A percentile compares a stretch with the other conserved stretches of the same genome.
These are phyloP conservation scores for Catunica adiposa DNA, from an alignment of 2,329 filamentous ascomycete species.

Conservation along the genomic window DNA sequence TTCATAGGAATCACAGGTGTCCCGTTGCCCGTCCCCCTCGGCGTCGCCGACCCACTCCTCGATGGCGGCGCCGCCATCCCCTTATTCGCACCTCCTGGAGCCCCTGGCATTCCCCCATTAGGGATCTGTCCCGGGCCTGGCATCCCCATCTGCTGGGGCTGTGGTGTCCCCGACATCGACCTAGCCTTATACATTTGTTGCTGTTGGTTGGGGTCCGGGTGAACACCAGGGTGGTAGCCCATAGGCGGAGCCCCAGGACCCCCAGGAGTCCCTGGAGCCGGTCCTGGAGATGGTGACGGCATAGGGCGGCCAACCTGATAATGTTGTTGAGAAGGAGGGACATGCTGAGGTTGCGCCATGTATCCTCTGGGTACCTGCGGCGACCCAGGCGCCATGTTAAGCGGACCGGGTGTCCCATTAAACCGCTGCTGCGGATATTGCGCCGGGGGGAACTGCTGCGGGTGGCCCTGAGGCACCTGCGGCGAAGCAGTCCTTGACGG, in stretches of 20 bases:
- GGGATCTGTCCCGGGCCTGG: background rate
- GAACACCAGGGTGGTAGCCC: slow-evolving; percentile 6
- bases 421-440: slow-evolving; percentile 14
- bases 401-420: background rate
- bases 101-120: background rate
- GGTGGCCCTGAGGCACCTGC: slow-evolving; percentile 20
- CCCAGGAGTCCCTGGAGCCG: slow-evolving; percentile 9
- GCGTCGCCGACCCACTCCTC: slow-evolving; percentile 1
- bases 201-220: slow-evolving; percentile 27
- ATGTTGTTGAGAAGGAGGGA: background rate
- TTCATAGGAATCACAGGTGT: slow-evolving; percentile 23
- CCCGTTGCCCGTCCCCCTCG: slow-evolving; percentile 15
- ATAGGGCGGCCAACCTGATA: slow-evolving; percentile 8
- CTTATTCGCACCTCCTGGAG: background rate
- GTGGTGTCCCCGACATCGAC: slow-evolving; percentile 20
- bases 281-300: slow-evolving; percentile 13
- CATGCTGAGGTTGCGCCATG: slow-evolving; percentile 12
- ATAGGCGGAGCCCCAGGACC: slow-evolving; percentile 3
- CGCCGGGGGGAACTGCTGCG: slow-evolving; percentile 16
- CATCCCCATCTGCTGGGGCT: slow-evolving; percentile 3
- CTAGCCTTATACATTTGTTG: slow-evolving; percentile 33
- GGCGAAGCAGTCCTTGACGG: slow-evolving; percentile 29
- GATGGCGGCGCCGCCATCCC: background rate
- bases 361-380: slow-evolving; percentile 11
- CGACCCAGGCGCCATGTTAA: slow-evolving; percentile 13